A percentile compares a stretch with the other conserved stretches of the same genome.
phyloP scores from a whole-genome alignment of 2,329 filamentous ascomycete genomes.

The Epicoccum nigrum region DNA sequence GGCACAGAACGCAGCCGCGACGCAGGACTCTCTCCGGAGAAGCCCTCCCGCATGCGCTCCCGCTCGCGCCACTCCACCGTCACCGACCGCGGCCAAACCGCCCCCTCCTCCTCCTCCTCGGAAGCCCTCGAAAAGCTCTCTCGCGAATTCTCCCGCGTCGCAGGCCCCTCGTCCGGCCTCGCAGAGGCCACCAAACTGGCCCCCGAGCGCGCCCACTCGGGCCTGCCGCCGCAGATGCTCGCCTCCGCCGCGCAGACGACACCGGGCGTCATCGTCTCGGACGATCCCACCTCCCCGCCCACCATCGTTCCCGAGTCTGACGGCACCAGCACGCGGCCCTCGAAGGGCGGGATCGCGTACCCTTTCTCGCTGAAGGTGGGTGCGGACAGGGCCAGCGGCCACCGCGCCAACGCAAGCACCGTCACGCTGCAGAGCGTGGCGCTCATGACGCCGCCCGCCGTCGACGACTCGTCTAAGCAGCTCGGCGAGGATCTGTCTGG shows the following conservation, averaged over 20 bases:
- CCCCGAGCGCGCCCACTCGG: conserved; percentile 36
- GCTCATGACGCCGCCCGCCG: conserved; percentile 28
- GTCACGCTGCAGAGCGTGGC: conserved; percentile 61
- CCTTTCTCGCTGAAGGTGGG: conserved; percentile 71
- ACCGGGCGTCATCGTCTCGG: conserved; percentile 30
- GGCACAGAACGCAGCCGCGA: conserved; percentile 15
- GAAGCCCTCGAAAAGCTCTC: conserved; percentile 25
- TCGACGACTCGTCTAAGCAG: conserved; percentile 25
- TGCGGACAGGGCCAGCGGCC: conserved; percentile 31
- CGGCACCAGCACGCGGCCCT: conserved; percentile 67
- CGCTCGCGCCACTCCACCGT: conserved; percentile 40
- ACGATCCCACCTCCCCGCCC: conserved; percentile 33
- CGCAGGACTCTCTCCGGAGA: conserved; percentile 4
- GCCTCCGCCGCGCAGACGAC: conserved; percentile 14
- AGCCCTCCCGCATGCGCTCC: conserved; percentile 31
- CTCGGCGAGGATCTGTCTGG: conserved; percentile 1
- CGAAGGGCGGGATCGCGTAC: conserved; percentile 71
- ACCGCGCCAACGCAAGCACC: conserved; percentile 71
- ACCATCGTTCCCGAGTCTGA: conserved; percentile 55
- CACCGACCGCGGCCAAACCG: conserved; percentile 43
- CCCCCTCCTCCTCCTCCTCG: too few species aligned
- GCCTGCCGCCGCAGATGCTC: conserved; percentile 24
- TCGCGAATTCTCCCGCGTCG: conserved; percentile 19
- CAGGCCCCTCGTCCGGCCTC: conserved; percentile 27
- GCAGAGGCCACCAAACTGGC: conserved; percentile 39